Conservation (phyloP, 176 grass and related monocot genomes). For the Poa pratensis region DNA sequence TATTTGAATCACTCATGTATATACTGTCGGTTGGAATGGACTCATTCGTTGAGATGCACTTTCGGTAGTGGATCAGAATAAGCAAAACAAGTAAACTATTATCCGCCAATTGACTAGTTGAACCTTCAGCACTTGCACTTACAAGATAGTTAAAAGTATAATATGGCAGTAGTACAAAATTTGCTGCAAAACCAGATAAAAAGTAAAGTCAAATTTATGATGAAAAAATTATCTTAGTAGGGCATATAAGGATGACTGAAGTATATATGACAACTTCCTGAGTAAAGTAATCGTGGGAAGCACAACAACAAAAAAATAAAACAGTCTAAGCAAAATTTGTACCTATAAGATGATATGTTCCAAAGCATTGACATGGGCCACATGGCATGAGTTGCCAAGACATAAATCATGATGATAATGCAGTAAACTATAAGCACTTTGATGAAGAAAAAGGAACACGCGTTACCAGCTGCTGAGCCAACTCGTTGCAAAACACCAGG, state of each 20-base stretch:
- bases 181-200: conserved; percentile 76
- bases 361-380: conserved; percentile 27
- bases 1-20: conserved; percentile 53
- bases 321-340: conserved; percentile 28
- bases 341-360: conserved; percentile 20
- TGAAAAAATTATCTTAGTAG: neutral
- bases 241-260: conserved; percentile 34
- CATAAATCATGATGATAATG: conserved; percentile 16
- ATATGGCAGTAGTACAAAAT: conserved; percentile 87
- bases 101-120: conserved; percentile 78
- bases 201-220: conserved; percentile 16
- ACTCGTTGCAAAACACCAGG: conserved; percentile 90
- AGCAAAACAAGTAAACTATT: conserved; percentile 90
- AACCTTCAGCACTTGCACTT: conserved; percentile 64
- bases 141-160: conserved; percentile 95
- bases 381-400: conserved; percentile 4
- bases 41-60: conserved; percentile 63
- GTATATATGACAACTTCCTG: conserved; percentile 18
- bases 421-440: conserved; percentile 28
- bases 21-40: conserved; percentile 51
- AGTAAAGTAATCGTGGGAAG: conserved; percentile 21
- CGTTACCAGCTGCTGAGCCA: conserved; percentile 94
- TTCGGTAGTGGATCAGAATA: conserved; percentile 90
- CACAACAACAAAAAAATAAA: neutral
- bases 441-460: conserved; percentile 20